Evolutionary conservation across 805 yeast species (phyloP).

Genomic region (Zygosaccharomyces kombuchaensis): DNA sequence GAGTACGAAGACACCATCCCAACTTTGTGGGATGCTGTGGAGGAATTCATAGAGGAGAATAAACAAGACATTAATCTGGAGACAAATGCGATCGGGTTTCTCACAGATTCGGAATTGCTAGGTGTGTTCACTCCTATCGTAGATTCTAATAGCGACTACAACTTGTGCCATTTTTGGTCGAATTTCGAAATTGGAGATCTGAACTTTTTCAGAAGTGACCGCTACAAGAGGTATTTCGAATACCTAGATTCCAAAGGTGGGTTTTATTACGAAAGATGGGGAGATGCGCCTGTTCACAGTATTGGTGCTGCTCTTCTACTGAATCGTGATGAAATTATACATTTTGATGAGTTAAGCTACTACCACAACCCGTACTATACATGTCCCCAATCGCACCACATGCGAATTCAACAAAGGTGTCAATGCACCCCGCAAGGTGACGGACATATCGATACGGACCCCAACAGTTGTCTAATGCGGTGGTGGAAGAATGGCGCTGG

Average conservation of each 20-base stretch:
- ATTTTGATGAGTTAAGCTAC: constrained; percentile 81
- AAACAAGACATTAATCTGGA: constrained; percentile 46
- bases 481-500: constrained; percentile 76
- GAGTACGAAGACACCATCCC: constrained; percentile 86
- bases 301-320: constrained; percentile 60
- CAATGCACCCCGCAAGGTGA: constrained; percentile 50
- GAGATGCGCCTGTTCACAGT: constrained; percentile 90
- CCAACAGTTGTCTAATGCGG: constrained; percentile 59
- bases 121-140: constrained; percentile 40
- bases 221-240: constrained; percentile 58
- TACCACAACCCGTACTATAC: constrained; percentile 64
- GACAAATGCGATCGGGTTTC: constrained; percentile 34
- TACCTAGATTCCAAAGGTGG: constrained; percentile 66
- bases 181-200: constrained; percentile 76
- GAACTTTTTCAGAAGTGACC: constrained; percentile 63
- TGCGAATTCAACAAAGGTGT: constrained; percentile 56
- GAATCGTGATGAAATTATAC: constrained; percentile 58
- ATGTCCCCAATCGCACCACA: constrained; percentile 51
- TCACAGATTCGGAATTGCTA: constrained; percentile 51
- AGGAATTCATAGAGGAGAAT: constrained; percentile 53
- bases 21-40: constrained; percentile 70
- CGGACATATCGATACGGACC: constrained; percentile 38
- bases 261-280: constrained; percentile 88
- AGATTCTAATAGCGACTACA: constrained; percentile 54
- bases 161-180: constrained; percentile 84